Base-by-base conservation (phyloP, 768 basidiomycete species). In the Termitomyces sp. region DNA sequence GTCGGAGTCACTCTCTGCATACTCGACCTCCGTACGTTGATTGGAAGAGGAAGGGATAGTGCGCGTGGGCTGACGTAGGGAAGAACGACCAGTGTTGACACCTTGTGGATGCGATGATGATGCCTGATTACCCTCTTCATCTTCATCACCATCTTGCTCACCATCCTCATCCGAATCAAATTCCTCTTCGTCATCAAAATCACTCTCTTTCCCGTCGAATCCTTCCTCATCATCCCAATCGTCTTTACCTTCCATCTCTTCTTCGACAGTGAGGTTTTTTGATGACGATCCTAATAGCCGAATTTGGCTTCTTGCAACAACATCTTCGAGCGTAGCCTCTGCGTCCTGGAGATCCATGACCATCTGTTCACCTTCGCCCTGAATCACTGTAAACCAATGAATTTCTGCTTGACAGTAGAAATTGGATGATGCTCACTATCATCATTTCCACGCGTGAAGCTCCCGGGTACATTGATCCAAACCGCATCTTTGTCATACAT, bases 401-500 rank as follows among this genome's bases (percentile, higher is more conserved):
- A 16, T 55, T 20, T 12, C 24, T 32, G 32, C 32, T n/a, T 20
- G 12, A 27, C 24, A n/a, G 20, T 34, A 12, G 52, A 40, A 13
- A 24, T 14, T 24, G 30, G 34, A 30, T 20, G 37, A 30, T 20
- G 64, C 81, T 55, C 66, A 88, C 89, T 80, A 58, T 88, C 86
- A 7, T 72, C 74, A 62, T 83, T 85, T n/a, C 85, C 87, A 59
- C 88, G 79, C 14, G 92, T 88, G 69, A 99, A 99, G 67, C 83
- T 96, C 1, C 97, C 97, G 13, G 94, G 91, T 10, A 98, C 95
- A 70, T 98, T 98, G 62, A 99, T 89, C 82, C 92, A 99, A 2
- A 99, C 95, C 0, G 95, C 93, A 68, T 98, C 96, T 71, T 98
- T 98, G 76, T 99, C 97, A 68, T 96, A 98, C 73, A 91, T 85